phyloP scores from a whole-genome alignment of 257 asterid species.

The Ligustrum vulgare region DNA sequence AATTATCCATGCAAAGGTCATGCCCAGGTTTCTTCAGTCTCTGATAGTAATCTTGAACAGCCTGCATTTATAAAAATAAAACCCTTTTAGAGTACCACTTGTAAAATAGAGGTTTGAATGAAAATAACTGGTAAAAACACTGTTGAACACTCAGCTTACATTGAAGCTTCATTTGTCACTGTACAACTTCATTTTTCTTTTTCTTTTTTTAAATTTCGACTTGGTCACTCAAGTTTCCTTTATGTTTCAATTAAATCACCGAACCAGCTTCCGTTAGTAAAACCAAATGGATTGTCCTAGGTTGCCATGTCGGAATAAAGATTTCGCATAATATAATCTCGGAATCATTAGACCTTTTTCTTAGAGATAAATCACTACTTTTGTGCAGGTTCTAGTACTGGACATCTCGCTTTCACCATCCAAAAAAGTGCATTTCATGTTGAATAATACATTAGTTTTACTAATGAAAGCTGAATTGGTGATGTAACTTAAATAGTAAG shows the following conservation, averaged over 20 bases:
- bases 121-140: not conserved
- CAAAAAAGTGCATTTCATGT: not conserved
- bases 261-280: not conserved
- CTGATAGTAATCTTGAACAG: not conserved
- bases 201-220: not conserved
- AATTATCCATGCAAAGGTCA: constrained; percentile 16
- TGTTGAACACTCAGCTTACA: not conserved
- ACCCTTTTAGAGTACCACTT: not conserved
- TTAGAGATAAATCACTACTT: not conserved
- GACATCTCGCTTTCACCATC: not conserved
- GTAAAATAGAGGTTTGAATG: not conserved
- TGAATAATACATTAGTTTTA: not conserved
- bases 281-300: not conserved
- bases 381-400: not conserved
- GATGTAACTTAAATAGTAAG: not conserved
- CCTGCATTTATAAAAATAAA: not conserved
- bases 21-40: constrained; percentile 4
- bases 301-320: not conserved
- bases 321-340: not conserved
- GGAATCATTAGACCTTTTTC: not conserved
- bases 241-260: not conserved
- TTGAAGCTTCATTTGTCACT: not conserved
- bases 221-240: not conserved
- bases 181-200: not conserved
- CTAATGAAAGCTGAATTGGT: not conserved